phyloP scores from a whole-genome alignment of 441 rosid species.

The Populus hybrid region DNA sequence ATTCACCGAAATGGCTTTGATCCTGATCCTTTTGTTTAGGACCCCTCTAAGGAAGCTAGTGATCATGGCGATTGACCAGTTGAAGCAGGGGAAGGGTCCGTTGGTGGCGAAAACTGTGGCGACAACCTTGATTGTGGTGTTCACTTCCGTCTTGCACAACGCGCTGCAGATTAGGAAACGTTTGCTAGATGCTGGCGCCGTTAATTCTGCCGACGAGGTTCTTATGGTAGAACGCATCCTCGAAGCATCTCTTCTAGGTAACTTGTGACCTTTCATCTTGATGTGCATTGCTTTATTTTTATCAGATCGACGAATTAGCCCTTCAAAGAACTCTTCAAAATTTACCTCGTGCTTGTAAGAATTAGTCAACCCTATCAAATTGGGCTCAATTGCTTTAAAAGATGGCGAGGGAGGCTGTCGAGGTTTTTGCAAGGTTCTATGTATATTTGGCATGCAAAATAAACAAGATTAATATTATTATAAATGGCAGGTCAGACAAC shows the following conservation, averaged over 20 bases:
- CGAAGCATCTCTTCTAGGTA: conserved; percentile 54
- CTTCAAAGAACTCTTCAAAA: no score
- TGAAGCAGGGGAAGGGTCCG: conserved; percentile 44
- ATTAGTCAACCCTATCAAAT: no score
- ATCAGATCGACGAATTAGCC: no score
- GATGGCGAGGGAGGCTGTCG: no score
- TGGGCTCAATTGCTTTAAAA: no score
- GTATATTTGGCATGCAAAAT: no score
- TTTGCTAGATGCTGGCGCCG: conserved; percentile 19
- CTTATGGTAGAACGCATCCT: conserved; percentile 25
- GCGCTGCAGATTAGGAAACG: conserved; percentile 26
- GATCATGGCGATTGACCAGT: conserved; percentile 29
- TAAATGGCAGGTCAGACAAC: no score
- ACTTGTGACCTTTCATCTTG: neutral
- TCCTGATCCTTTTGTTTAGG: conserved; percentile 29
- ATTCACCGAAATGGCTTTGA: conserved; percentile 34
- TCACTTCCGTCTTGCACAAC: conserved; percentile 23
- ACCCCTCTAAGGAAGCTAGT: conserved; percentile 45
- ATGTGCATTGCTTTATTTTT: neutral
- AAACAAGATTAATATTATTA: no score
- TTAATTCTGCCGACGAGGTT: conserved; percentile 35
- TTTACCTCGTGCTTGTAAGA: no score
- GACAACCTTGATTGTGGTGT: conserved; percentile 35
- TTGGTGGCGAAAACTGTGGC: conserved; percentile 24
- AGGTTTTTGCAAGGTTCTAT: no score